phyloP scores from a whole-genome alignment of 2,329 filamentous ascomycete species.

The Cryoendolithus antarcticus region DNA sequence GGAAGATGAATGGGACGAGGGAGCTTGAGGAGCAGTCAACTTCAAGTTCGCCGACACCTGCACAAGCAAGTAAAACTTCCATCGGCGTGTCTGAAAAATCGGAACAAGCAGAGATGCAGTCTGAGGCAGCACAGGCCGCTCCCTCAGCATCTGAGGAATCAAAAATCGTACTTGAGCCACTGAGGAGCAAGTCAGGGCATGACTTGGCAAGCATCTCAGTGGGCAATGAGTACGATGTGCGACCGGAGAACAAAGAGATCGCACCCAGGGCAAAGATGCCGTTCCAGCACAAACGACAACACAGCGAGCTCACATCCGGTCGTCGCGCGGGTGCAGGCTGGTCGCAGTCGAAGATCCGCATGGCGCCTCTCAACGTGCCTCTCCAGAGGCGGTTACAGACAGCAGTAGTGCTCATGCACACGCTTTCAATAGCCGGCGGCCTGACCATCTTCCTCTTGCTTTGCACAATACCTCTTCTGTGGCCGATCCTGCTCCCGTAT shows the following conservation, averaged over 20 bases:
- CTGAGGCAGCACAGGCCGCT: too few species aligned
- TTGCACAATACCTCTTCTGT: constrained; percentile 81
- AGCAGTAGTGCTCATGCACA: constrained; percentile 37
- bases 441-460: constrained; percentile 80
- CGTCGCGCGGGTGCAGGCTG: constrained; percentile 42
- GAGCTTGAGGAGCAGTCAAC: too few species aligned
- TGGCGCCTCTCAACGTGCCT: constrained; percentile 68
- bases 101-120: too few species aligned
- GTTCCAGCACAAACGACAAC: constrained; percentile 11
- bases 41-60: too few species aligned
- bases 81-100: too few species aligned
- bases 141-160: too few species aligned
- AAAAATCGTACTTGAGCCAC: too few species aligned
- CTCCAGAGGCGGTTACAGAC: constrained; percentile 40
- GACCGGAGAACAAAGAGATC: constrained; percentile 22
- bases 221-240: constrained; percentile 13
- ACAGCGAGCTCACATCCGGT: constrained; percentile 37
- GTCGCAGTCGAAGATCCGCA: constrained; percentile 52
- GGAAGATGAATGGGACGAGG: too few species aligned
- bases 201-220: constrained; percentile 34
- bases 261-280: constrained; percentile 10
- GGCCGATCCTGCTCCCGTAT: constrained; percentile 69
- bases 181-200: constrained; percentile 30
- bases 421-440: constrained; percentile 33
- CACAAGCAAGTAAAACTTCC: too few species aligned